A percentile compares a stretch with the other conserved stretches of the same genome.
Conservation (phyloP, 805 yeast species). For the Nakazawaea holstii region DNA sequence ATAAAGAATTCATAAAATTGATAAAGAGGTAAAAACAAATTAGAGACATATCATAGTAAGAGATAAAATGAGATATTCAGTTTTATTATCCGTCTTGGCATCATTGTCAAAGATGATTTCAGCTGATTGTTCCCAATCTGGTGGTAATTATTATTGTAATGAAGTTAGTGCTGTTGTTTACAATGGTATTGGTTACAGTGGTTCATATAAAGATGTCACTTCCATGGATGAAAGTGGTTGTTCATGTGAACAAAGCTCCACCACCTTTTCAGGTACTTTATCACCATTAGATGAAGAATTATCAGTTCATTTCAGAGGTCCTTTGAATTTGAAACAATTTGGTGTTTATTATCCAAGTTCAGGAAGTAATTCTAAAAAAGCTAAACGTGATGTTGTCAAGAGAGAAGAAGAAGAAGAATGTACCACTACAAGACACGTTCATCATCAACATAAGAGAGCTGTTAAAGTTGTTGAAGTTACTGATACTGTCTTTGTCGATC, state of each 20-base stretch:
- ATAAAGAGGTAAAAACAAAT: not conserved
- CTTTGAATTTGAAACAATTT: slow-evolving; percentile 71
- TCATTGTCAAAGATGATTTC: slow-evolving; percentile 15
- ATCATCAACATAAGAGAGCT: slow-evolving; percentile 54
- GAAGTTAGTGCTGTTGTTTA: slow-evolving; percentile 63
- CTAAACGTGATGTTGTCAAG: slow-evolving; percentile 24
- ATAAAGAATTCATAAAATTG: no score
- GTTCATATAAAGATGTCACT: slow-evolving; percentile 77
- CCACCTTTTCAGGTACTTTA: slow-evolving; percentile 62
- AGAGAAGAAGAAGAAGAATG: slow-evolving; percentile 36
- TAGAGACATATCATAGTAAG: not conserved
- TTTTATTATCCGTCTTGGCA: slow-evolving; percentile 19
- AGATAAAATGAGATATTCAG: slow-evolving; percentile 19
- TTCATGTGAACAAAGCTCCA: slow-evolving; percentile 54
- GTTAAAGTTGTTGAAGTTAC: slow-evolving; percentile 67
- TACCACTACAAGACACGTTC: slow-evolving; percentile 36
- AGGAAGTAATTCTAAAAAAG: slow-evolving; percentile 29
- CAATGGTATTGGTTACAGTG: slow-evolving; percentile 75
- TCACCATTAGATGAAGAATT: slow-evolving; percentile 84
- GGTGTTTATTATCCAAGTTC: slow-evolving; percentile 79
- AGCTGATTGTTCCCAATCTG: slow-evolving; percentile 19
- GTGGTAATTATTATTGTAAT: slow-evolving; percentile 82
- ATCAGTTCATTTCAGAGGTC: slow-evolving; percentile 89
- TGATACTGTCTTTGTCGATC: slow-evolving; percentile 68
- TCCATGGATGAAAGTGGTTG: slow-evolving; percentile 58